phyloP scores from a whole-genome alignment of 1,139 yeast genomes.

The Kodamaea suecica region DNA sequence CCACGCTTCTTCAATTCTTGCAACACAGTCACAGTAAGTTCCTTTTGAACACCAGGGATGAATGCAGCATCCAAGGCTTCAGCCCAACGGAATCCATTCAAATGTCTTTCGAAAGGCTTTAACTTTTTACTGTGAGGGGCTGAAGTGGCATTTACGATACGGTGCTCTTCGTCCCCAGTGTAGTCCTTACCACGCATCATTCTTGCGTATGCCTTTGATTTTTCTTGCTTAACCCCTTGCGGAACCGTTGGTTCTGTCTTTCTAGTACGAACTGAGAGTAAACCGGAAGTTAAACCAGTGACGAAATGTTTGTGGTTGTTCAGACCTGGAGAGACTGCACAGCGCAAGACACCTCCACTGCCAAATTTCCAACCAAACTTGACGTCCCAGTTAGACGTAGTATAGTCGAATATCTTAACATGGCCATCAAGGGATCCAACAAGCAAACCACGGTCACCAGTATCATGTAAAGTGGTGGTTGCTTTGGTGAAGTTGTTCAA shows the following conservation, averaged over 20 bases:
- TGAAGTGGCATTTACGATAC: conserved; percentile 57
- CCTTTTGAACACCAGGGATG: conserved; percentile 71
- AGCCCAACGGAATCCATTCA: conserved; percentile 86
- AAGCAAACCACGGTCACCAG: conserved; percentile 69
- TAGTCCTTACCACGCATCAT: conserved; percentile 92
- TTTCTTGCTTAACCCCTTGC: conserved; percentile 47
- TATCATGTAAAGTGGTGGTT: conserved; percentile 76
- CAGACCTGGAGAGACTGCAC: conserved; percentile 82
- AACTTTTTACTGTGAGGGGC: conserved; percentile 51
- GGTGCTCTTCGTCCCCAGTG: conserved; percentile 83
- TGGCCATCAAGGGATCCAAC: conserved; percentile 98
- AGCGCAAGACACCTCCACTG: conserved; percentile 76
- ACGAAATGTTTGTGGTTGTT: conserved; percentile 74
- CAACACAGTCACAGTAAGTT: conserved; percentile 73
- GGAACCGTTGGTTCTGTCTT: conserved; percentile 61
- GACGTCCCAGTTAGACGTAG: conserved; percentile 75
- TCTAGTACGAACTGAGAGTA: conserved; percentile 83
- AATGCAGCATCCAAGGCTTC: conserved; percentile 91
- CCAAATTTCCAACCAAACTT: conserved; percentile 98
- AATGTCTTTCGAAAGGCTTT: conserved; percentile 75
- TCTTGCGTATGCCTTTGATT: conserved; percentile 58
- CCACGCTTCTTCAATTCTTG: conserved; percentile 86
- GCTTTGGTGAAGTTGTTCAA: conserved; percentile 87
- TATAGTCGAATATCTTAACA: conserved; percentile 86
- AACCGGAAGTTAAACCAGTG: conserved; percentile 90